These are phyloP conservation scores for Candida vartiovaarae DNA, from an alignment of 805 yeast species.

Conservation along the genomic window DNA sequence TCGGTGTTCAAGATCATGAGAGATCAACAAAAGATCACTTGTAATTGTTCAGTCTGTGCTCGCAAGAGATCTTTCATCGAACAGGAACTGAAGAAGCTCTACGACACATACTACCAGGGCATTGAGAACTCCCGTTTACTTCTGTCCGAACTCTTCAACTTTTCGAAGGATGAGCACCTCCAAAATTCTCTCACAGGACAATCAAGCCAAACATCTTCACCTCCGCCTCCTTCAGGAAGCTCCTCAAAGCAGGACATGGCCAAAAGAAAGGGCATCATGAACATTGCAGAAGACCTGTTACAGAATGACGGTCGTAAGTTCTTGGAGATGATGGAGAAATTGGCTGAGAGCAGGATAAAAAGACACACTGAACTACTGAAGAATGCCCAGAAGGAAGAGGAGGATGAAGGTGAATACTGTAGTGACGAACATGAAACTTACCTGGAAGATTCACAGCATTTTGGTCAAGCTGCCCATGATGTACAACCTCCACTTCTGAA, in stretches of 20 bases:
- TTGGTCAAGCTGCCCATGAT: neutral
- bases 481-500: neutral
- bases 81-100: conserved; percentile 67
- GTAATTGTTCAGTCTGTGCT: conserved; percentile 76
- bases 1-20: conserved; percentile 60
- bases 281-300: conserved; percentile 75
- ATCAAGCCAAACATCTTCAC: neutral
- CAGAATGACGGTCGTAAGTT: conserved; percentile 74
- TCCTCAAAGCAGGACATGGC: conserved; percentile 4
- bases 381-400: conserved; percentile 23
- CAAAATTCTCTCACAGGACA: conserved; percentile 1
- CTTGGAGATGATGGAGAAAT: conserved; percentile 70
- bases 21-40: conserved; percentile 48
- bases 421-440: conserved; percentile 19
- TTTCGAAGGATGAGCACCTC: conserved; percentile 4
- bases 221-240: conserved; percentile 1
- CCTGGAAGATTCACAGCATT: conserved; percentile 6
- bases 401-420: conserved; percentile 22
- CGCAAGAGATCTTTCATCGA: conserved; percentile 65
- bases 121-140: conserved; percentile 10
- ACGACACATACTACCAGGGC: conserved; percentile 54
- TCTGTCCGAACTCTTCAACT: conserved; percentile 11
- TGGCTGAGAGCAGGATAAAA: conserved; percentile 47
- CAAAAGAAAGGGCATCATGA: conserved; percentile 35
- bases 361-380: conserved; percentile 17